These are phyloP conservation scores for Madurella fahalii DNA, from an alignment of 2,329 filamentous ascomycete genomes.

Conservation along the genomic window DNA sequence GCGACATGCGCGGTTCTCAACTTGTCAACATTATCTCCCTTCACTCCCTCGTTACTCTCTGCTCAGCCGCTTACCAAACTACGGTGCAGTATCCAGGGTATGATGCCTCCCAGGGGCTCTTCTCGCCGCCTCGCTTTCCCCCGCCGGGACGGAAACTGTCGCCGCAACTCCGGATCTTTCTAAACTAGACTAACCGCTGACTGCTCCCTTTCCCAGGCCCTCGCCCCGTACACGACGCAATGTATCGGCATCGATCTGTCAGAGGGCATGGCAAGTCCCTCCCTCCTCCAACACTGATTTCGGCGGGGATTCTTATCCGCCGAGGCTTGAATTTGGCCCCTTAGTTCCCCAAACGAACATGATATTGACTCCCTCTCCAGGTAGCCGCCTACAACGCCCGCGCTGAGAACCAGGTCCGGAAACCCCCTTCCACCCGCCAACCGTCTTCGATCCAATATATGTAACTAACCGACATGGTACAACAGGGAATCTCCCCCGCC, in stretches of 20 bases:
- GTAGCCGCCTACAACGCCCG: slow-evolving; percentile 60
- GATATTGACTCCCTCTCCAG: slow-evolving; percentile 1
- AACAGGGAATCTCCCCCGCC: slow-evolving; percentile 43
- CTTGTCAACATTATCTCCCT: neutral
- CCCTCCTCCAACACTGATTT: neutral
- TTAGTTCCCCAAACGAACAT: too few relatives aligned
- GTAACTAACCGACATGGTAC: neutral
- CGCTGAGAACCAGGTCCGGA: slow-evolving; percentile 48
- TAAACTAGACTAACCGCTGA: neutral
- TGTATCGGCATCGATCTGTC: slow-evolving; percentile 68
- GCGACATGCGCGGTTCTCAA: neutral
- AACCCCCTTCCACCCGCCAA: slow-evolving; percentile 10
- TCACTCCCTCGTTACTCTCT: neutral
- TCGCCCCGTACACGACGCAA: slow-evolving; percentile 59
- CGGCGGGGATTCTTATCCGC: too few relatives aligned
- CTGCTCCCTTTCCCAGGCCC: slow-evolving; percentile 38
- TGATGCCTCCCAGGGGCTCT: slow-evolving; percentile 17
- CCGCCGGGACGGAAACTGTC: neutral
- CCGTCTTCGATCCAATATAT: slow-evolving; percentile 1
- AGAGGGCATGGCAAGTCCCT: slow-evolving; percentile 54
- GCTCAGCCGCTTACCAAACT: slow-evolving; percentile 26
- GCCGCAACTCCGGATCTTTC: neutral
- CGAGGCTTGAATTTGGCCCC: too few relatives aligned
- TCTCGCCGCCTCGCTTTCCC: slow-evolving; percentile 3
- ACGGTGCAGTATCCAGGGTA: slow-evolving; percentile 62